Percentiles rank a stretch among this genome's conserved stretches.
phyloP scores from a whole-genome alignment of 768 basidiomycete genomes.

The Termitomyces heimii region DNA sequence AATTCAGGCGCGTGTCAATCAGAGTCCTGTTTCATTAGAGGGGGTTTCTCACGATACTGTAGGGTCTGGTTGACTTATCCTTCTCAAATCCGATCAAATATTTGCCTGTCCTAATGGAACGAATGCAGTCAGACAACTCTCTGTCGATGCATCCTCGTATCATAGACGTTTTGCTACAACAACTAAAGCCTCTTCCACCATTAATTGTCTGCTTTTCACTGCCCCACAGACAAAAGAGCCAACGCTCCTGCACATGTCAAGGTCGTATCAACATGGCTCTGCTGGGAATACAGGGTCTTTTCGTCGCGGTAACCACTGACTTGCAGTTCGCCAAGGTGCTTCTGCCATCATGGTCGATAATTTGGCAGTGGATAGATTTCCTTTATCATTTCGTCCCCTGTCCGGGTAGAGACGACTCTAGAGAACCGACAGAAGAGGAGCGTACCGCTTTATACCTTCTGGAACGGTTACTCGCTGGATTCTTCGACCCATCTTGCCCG shows the following conservation, averaged over 20 bases:
- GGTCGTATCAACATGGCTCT: not conserved
- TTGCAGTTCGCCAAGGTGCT: not conserved
- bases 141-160: not conserved
- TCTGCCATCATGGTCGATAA: not conserved
- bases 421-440: not conserved
- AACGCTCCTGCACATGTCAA: not conserved
- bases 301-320: not conserved
- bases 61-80: not conserved
- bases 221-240: not conserved
- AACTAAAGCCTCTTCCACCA: not conserved
- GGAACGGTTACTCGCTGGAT: not conserved
- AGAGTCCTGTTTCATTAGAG: not conserved
- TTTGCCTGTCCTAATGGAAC: not conserved
- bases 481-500: not conserved
- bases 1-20: not conserved
- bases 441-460: not conserved
- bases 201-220: not conserved
- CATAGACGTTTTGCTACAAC: not conserved
- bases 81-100: not conserved
- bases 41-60: not conserved
- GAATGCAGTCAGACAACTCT: not conserved
- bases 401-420: not conserved
- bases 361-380: not conserved
- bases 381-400: not conserved
- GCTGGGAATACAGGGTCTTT: not conserved